These are phyloP conservation scores for Trypanosoma avium DNA, from an alignment of 208 protist species.

Conservation along the genomic window DNA sequence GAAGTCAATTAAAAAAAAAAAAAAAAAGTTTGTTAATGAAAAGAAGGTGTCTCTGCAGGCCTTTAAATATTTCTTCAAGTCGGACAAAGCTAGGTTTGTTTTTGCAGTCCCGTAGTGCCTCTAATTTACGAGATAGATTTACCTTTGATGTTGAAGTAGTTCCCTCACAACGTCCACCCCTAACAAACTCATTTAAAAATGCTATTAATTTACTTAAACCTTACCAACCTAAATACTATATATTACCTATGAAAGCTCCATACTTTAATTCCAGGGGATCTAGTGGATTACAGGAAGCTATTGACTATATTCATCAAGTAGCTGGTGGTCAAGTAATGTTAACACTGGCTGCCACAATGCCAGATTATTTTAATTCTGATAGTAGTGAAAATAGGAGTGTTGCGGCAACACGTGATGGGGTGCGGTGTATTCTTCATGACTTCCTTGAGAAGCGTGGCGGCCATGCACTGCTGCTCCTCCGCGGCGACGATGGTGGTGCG, in stretches of 20 bases:
- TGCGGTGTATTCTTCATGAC: conserved; percentile 11
- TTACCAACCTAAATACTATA: background rate
- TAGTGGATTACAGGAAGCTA: background rate
- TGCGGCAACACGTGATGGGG: conserved; percentile 9
- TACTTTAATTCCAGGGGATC: background rate
- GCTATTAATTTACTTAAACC: background rate
- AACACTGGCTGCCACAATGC: conserved; percentile 30
- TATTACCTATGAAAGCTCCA: conserved; percentile 1
- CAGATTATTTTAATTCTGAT: background rate
- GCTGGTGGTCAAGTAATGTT: conserved; percentile 25
- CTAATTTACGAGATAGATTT: no score
- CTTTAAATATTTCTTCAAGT: no score
- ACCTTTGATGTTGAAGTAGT: background rate
- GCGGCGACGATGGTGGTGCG: conserved; percentile 38
- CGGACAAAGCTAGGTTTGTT: no score
- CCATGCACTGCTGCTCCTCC: conserved; percentile 30
- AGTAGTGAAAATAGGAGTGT: background rate
- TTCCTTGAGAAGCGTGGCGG: conserved; percentile 18
- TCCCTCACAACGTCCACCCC: background rate
- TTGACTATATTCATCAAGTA: background rate
- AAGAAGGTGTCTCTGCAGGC: no score
- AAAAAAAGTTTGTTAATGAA: no score
- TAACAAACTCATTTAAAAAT: background rate
- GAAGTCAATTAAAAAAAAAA: no score
- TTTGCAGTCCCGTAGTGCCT: no score